These are phyloP conservation scores for Myxozyma neglecta DNA, from an alignment of 805 yeast species.

Conservation along the genomic window DNA sequence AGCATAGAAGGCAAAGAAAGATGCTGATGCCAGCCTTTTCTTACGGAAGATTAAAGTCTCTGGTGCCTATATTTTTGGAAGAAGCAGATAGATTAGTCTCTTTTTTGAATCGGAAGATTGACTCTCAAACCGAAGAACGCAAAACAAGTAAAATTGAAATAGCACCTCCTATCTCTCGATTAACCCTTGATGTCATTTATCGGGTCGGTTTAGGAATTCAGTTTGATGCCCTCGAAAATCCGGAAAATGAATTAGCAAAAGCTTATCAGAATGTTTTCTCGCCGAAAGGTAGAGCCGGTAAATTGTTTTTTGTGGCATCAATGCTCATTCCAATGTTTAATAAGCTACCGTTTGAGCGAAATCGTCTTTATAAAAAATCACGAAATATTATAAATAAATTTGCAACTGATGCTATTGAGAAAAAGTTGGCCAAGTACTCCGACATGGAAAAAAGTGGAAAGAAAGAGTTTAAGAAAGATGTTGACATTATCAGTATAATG, in stretches of 20 bases:
- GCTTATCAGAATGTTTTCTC: conserved; percentile 15
- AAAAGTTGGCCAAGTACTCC: conserved; percentile 2
- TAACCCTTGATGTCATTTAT: conserved; percentile 27
- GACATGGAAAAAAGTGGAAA: not conserved
- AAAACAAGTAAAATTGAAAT: conserved; percentile 6
- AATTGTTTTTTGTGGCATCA: conserved; percentile 7
- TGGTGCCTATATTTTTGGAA: conserved; percentile 20
- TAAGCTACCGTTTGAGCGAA: conserved; percentile 14
- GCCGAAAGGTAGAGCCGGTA: not conserved
- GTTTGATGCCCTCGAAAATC: conserved; percentile 23
- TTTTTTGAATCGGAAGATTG: not conserved
- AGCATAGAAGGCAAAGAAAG: conserved; percentile 23
- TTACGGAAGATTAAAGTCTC: conserved; percentile 8
- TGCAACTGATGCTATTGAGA: conserved; percentile 19
- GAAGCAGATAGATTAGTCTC: conserved; percentile 14
- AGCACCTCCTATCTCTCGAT: not conserved
- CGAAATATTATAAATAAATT: conserved; percentile 10
- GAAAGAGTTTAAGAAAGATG: not conserved
- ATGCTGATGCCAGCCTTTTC: conserved; percentile 27
- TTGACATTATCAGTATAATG: conserved; percentile 25
- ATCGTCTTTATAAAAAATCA: conserved; percentile 2
- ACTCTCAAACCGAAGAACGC: not conserved
- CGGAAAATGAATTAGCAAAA: conserved; percentile 20
- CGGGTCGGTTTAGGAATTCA: conserved; percentile 20
- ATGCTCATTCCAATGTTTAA: conserved; percentile 13